phyloP scores from a whole-genome alignment of 169 alveolate genomes.

The Plasmodium cynomolgi region DNA sequence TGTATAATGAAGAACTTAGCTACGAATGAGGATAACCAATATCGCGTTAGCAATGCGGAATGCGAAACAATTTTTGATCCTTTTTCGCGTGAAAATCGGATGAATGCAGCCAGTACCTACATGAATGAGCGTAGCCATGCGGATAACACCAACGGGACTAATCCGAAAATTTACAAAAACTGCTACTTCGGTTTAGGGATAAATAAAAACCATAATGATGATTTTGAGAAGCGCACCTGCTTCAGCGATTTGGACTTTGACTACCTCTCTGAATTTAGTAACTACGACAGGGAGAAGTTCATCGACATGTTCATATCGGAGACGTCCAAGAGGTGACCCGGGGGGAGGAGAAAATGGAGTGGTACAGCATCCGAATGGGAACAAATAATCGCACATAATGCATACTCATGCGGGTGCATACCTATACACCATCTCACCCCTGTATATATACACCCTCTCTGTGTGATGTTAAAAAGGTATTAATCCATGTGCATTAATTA shows the following conservation, averaged over 20 bases:
- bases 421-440: neutral
- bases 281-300: conserved; percentile 36
- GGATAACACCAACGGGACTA: neutral
- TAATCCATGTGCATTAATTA: neutral
- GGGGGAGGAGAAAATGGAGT: neutral
- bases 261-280: conserved; percentile 3
- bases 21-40: neutral
- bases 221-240: conserved; percentile 14
- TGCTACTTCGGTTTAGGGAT: conserved; percentile 17
- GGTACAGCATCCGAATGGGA: neutral
- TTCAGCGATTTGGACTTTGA: conserved; percentile 16
- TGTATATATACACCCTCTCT: neutral
- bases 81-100: neutral
- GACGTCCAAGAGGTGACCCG: conserved; percentile 2
- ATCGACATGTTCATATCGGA: conserved; percentile 58
- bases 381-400: neutral
- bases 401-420: neutral
- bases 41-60: neutral
- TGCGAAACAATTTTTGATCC: conserved; percentile 23
- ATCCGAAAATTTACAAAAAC: neutral
- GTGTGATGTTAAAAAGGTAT: neutral
- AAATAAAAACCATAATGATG: conserved; percentile 12
- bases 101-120: neutral
- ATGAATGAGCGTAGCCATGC: neutral
- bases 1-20: conserved; percentile 6